phyloP scores from a whole-genome alignment of 495 filamentous ascomycete species.

The Antarctomyces pellizariae region DNA sequence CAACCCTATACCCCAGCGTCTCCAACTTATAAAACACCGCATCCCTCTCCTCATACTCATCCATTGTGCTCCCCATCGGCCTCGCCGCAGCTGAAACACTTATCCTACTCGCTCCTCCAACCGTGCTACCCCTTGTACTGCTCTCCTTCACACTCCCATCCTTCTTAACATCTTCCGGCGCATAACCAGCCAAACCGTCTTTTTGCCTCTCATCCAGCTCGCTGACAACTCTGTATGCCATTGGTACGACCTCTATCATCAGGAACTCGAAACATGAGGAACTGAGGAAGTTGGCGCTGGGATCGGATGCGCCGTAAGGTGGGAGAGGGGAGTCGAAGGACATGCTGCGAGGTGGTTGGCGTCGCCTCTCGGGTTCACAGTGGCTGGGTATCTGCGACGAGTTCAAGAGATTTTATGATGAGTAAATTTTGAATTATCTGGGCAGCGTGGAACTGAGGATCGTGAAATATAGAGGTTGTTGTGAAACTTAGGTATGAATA shows the following conservation, averaged over 20 bases:
- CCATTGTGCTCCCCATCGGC: conserved; percentile 13
- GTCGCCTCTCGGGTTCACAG: too few species aligned
- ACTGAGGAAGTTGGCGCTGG: conserved; percentile 50
- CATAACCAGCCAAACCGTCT: too few species aligned
- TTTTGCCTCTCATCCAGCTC: conserved; percentile 22
- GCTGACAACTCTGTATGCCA: conserved; percentile 59
- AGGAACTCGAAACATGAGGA: conserved; percentile 77
- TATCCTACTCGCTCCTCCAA: not conserved
- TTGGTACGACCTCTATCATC: conserved; percentile 86
- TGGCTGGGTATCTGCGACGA: too few species aligned
- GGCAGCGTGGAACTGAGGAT: too few species aligned
- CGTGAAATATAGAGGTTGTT: too few species aligned
- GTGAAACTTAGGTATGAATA: too few species aligned
- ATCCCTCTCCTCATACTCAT: conserved; percentile 59
- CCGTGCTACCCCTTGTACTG: conserved; percentile 1
- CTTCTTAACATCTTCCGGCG: not conserved
- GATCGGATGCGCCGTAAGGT: conserved; percentile 51
- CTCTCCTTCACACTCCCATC: conserved; percentile 3
- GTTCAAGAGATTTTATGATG: too few species aligned
- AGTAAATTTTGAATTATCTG: too few species aligned
- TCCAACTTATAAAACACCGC: conserved; percentile 72
- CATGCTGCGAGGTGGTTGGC: too few species aligned
- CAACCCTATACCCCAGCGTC: conserved; percentile 69
- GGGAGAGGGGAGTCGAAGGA: conserved; percentile 52
- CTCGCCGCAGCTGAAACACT: conserved; percentile 1